phyloP scores from a whole-genome alignment of 2,329 filamentous ascomycete genomes.

The Hymenoscyphus linearis region DNA sequence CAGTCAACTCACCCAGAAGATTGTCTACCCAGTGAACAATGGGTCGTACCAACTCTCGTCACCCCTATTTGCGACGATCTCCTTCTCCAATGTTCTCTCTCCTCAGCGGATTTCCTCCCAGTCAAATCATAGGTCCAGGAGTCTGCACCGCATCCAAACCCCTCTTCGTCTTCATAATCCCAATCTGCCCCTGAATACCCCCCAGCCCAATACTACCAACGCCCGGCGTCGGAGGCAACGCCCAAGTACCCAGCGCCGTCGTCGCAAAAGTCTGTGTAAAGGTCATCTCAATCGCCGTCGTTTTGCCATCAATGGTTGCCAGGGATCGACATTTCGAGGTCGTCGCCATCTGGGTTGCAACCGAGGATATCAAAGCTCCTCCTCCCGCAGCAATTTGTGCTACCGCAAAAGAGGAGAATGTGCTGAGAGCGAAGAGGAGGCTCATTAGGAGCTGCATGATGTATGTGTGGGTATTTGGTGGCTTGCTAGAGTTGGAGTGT shows the following conservation, averaged over 20 bases:
- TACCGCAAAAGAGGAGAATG: background rate
- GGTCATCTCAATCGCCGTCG: conserved; percentile 15
- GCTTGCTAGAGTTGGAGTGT: background rate
- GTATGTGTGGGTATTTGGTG: background rate
- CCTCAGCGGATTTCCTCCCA: background rate
- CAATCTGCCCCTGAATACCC: conserved; percentile 15
- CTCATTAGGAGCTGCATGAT: background rate
- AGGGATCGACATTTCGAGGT: conserved; percentile 15
- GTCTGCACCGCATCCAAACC: conserved; percentile 8
- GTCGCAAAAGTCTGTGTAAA: conserved; percentile 29
- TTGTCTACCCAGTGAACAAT: background rate
- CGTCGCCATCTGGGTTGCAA: conserved; percentile 18
- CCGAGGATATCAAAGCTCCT: conserved; percentile 3
- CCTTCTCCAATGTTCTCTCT: background rate
- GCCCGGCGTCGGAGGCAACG: conserved; percentile 22
- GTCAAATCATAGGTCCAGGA: conserved; percentile 1
- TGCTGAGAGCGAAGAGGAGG: background rate
- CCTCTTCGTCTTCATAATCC: conserved; percentile 11
- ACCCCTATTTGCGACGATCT: background rate
- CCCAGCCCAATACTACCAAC: conserved; percentile 27
- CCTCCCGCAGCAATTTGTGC: conserved; percentile 9
- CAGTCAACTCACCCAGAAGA: background rate
- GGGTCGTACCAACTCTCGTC: background rate
- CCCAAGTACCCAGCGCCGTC: conserved; percentile 29
- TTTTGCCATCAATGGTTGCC: conserved; percentile 17